These are phyloP conservation scores for Neostapfia colusana DNA, from an alignment of 176 grass and related monocot species.

Conservation along the genomic window DNA sequence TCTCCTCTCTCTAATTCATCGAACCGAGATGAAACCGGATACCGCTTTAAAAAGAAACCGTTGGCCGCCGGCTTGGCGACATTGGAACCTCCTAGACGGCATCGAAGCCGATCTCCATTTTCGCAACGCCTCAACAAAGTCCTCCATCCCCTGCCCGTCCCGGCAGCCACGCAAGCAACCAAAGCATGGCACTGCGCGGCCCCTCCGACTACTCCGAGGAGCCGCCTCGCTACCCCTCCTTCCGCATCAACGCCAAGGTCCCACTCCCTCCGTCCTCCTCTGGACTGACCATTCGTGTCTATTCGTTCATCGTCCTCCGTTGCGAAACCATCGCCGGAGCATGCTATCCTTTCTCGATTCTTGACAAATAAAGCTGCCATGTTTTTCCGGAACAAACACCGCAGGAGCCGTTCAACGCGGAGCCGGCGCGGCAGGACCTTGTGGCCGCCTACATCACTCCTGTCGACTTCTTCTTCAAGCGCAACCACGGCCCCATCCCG, in stretches of 20 bases:
- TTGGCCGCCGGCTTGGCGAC: constrained; percentile 5
- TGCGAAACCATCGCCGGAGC: too few relatives aligned
- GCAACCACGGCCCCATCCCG: constrained; percentile 77
- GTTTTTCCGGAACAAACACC: background rate
- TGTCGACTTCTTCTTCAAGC: constrained; percentile 72
- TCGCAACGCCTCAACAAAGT: background rate
- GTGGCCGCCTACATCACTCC: constrained; percentile 61
- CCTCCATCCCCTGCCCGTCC: background rate
- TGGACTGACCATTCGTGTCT: background rate
- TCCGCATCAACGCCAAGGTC: constrained; percentile 76
- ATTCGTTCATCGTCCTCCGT: background rate
- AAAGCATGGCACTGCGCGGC: constrained; percentile 28
- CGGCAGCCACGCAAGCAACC: background rate
- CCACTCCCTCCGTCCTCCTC: background rate
- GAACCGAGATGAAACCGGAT: background rate
- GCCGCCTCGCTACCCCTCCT: constrained; percentile 60
- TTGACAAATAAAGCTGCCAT: background rate
- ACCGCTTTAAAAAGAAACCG: constrained; percentile 17
- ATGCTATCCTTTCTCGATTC: background rate
- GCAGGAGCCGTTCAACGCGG: constrained; percentile 83
- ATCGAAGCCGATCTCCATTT: background rate
- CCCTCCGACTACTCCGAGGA: constrained; percentile 61
- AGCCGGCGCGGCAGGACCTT: constrained; percentile 52
- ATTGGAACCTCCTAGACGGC: background rate
- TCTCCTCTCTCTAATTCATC: too few relatives aligned